Evolutionary conservation across 2,329 filamentous ascomycete genomes (phyloP), one percentile per base, ranked within the genome.

Genomic region (Colletotrichum sp.): DNA sequence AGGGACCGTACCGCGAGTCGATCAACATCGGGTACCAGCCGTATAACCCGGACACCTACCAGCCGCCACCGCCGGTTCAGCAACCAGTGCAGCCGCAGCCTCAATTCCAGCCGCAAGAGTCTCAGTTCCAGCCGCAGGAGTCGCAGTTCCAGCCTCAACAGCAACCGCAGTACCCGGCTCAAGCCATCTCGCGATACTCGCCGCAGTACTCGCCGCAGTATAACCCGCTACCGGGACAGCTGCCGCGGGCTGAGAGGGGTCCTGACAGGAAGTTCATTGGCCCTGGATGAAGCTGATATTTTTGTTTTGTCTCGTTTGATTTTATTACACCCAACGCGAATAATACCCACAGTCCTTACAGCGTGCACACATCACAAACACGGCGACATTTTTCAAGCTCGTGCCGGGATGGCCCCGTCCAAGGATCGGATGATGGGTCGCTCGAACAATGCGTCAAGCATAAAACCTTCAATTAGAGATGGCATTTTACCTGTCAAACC

Each of bases 201-300:
- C 28, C 59, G 10, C 59, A 62, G 15, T 62, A 36, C 30, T 62
- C 59, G 12, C 28, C 59, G 10, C 59, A 62, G 3, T 62, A 62
- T 15, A 32, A 32, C 28, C 59, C 70, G 15, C 44, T 30, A 26
- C 68, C 64, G 18, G 75, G 77, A 4, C 70, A 71, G 4, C 24
- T 78, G 8, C 77, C 77, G 8, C 55, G 76, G 30, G 77, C 75
- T 2, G 71, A 78, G 16, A 55, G 72, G 26, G 75, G 66, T 15
- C 62, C 77, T 10, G 75, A 77, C 3, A 76, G 77, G 18, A 69
- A 76, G 12, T 78, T 69, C 34, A 55, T 76, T 8, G 74, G 69
- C 5, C 64, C 49, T 3, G 28, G 44, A 64, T 21, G 34, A 64
- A 49, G 18, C 39, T 44, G 39, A 44, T 0, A 3, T 0, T 18